Percentiles rank a stretch among this genome's conserved stretches.
Conservation (phyloP, 108 stramenopile genomes). For the Hondaea fermentalgiana region DNA sequence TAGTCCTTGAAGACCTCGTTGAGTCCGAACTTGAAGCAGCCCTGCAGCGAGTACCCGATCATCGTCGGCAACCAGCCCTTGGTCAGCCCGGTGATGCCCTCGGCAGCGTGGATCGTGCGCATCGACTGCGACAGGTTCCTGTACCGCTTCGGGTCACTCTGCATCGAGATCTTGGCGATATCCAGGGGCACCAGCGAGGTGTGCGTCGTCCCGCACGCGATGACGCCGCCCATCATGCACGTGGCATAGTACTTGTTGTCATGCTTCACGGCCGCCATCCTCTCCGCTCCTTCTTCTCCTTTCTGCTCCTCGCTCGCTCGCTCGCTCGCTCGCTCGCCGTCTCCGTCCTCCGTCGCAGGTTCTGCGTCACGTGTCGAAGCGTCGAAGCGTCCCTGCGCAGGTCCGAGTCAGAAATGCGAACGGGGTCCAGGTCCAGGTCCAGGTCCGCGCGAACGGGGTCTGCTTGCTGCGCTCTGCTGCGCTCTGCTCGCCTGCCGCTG, state of each 20-base stretch:
- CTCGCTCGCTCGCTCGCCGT: too few species aligned
- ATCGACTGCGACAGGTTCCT: not conserved
- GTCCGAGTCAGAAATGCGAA: too few species aligned
- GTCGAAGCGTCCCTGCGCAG: too few species aligned
- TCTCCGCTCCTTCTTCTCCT: too few species aligned
- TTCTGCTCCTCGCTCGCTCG: too few species aligned
- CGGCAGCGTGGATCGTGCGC: slow-evolving; percentile 20
- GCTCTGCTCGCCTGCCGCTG: too few species aligned
- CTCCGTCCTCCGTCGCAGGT: too few species aligned
- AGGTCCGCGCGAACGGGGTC: too few species aligned
- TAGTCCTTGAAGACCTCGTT: slow-evolving; percentile 50
- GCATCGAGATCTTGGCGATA: slow-evolving; percentile 47
- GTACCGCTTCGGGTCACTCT: slow-evolving; percentile 15
- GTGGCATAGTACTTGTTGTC: slow-evolving; percentile 33
- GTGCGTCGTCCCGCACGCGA: slow-evolving; percentile 42
- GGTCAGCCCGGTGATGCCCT: slow-evolving; percentile 20
- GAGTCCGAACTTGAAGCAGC: slow-evolving; percentile 31
- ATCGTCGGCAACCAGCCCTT: slow-evolving; percentile 37
- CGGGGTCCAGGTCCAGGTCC: too few species aligned
- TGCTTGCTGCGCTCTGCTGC: too few species aligned
- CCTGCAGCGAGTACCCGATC: slow-evolving; percentile 33
- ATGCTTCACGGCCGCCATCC: not conserved
- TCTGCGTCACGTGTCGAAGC: too few species aligned
- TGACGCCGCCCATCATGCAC: slow-evolving; percentile 43
- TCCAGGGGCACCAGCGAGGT: slow-evolving; percentile 39